These are phyloP conservation scores for Anisodus tanguticus DNA, from an alignment of 257 asterid genomes.

Conservation along the genomic window DNA sequence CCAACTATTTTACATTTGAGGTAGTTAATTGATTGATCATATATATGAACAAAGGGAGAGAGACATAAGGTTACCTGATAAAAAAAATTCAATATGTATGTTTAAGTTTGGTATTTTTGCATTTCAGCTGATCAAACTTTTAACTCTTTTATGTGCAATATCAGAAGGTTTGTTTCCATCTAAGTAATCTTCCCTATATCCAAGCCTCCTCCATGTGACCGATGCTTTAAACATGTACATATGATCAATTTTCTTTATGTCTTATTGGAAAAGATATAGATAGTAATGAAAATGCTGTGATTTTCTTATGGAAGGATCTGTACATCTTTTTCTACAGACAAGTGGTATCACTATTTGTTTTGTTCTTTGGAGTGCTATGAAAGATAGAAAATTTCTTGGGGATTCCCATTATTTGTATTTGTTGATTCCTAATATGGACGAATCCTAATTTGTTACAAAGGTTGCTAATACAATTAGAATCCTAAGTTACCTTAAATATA, in stretches of 20 bases:
- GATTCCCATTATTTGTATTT: no score
- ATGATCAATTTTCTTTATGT: not conserved
- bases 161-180: not conserved
- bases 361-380: no score
- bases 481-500: no score
- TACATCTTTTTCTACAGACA: constrained; percentile 51
- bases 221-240: not conserved
- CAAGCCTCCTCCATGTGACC: not conserved
- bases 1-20: not conserved
- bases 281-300: not conserved
- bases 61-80: not conserved
- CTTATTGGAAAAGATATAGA: not conserved
- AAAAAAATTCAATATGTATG: not conserved
- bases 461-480: no score
- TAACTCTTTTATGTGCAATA: not conserved
- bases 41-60: not conserved
- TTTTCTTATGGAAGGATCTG: not conserved
- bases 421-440: no score
- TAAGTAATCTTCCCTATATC: not conserved
- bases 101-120: not conserved
- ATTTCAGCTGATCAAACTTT: not conserved
- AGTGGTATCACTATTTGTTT: constrained; percentile 52
- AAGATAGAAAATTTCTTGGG: no score
- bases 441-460: no score
- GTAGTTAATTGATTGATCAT: constrained; percentile 9